Evolutionary conservation across 768 basidiomycete species (phyloP).

Genomic region (Cystobasidium tubakii): DNA sequence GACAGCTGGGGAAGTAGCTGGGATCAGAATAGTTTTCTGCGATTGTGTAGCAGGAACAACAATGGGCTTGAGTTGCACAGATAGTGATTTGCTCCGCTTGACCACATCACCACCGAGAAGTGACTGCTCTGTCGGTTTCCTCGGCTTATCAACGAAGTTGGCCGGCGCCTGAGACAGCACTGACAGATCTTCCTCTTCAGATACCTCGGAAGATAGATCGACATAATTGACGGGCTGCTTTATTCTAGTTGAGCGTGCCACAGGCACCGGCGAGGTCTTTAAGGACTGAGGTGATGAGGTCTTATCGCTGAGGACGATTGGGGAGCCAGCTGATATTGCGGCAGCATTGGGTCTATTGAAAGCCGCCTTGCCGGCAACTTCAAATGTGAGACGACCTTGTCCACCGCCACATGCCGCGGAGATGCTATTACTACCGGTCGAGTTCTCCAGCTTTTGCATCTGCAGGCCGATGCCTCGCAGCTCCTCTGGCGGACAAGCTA

Average conservation of each 20-base stretch:
- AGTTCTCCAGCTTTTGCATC: conserved; percentile 73
- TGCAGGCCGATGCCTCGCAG: conserved; percentile 89
- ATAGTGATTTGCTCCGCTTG: neutral
- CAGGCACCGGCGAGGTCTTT: neutral
- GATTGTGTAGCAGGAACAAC: neutral
- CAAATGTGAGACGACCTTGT: conserved; percentile 5
- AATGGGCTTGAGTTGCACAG: neutral
- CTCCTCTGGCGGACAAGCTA: conserved; percentile 74
- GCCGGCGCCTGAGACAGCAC: conserved; percentile 20
- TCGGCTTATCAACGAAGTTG: neutral
- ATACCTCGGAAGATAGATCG: conserved; percentile 2
- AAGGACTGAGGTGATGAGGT: conserved; percentile 3
- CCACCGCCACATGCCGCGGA: neutral
- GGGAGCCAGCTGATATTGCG: neutral
- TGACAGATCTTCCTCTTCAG: conserved; percentile 11
- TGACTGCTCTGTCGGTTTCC: neutral
- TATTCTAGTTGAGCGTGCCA: neutral
- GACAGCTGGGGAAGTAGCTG: conserved; percentile 22
- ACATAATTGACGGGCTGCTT: conserved; percentile 17
- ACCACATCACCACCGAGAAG: neutral
- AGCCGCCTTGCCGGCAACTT: neutral
- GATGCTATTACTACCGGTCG: neutral
- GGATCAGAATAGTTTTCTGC: conserved; percentile 10
- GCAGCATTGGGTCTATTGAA: neutral
- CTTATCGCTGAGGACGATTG: conserved; percentile 18